Conservation (phyloP, 2,329 filamentous ascomycete species). For the Phialophora verrucosa region DNA sequence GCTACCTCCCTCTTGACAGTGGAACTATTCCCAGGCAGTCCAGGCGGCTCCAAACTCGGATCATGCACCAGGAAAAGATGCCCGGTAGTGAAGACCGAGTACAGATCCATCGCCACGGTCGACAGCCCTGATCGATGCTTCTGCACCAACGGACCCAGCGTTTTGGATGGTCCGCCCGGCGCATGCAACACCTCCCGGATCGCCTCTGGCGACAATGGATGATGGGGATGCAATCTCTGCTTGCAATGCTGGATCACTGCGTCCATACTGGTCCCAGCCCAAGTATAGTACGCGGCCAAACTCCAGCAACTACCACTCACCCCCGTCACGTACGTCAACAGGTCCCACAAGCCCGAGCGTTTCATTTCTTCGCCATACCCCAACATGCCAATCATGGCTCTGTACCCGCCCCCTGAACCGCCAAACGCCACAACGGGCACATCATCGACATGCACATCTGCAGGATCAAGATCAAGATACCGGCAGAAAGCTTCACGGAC, state of each 20-base stretch:
- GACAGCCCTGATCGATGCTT: slow-evolving; percentile 26
- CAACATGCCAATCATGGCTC: slow-evolving; percentile 31
- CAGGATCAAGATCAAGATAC: slow-evolving; percentile 22
- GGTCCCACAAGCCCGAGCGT: slow-evolving; percentile 27
- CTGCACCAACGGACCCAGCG: slow-evolving; percentile 27
- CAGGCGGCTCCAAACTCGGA: slow-evolving; percentile 19
- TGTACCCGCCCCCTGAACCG: slow-evolving; percentile 26
- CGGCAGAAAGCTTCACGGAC: slow-evolving; percentile 26
- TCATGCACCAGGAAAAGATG: slow-evolving; percentile 28
- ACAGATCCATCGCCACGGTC: slow-evolving; percentile 32
- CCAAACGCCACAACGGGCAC: slow-evolving; percentile 31
- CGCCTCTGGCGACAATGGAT: slow-evolving; percentile 30
- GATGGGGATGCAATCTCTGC: slow-evolving; percentile 26
- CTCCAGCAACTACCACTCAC: slow-evolving; percentile 30
- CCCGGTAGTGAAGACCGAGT: slow-evolving; percentile 31
- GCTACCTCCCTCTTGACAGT: slow-evolving; percentile 21
- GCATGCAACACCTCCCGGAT: slow-evolving; percentile 27
- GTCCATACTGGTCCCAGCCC: slow-evolving; percentile 26
- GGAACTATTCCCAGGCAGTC: background rate
- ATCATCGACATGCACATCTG: slow-evolving; percentile 27
- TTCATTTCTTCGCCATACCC: slow-evolving; percentile 30
- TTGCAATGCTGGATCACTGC: slow-evolving; percentile 27
- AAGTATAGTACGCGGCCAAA: slow-evolving; percentile 32
- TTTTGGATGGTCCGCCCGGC: slow-evolving; percentile 24
- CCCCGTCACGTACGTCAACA: slow-evolving; percentile 28